These are phyloP conservation scores for Sideroxylon spinosum DNA, from an alignment of 179 eudicot species.

Conservation along the genomic window DNA sequence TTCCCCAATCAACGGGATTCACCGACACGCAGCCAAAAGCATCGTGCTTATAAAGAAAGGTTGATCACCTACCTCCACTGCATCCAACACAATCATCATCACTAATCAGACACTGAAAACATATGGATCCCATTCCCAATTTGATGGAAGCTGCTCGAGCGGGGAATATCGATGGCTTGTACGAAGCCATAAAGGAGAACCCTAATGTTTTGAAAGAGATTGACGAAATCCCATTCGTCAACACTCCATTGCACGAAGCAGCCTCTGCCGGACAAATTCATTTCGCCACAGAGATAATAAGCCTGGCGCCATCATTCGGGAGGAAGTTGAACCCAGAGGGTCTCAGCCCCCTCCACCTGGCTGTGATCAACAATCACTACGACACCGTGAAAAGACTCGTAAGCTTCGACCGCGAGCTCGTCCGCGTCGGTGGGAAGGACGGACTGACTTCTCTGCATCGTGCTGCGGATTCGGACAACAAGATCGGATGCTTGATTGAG, in stretches of 20 bases:
- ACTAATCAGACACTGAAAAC: too few relatives aligned
- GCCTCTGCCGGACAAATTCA: neutral
- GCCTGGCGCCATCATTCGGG: neutral
- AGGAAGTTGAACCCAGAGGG: too few relatives aligned
- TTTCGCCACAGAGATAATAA: neutral
- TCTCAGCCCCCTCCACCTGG: too few relatives aligned
- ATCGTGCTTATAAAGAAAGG: too few relatives aligned
- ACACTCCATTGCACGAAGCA: neutral
- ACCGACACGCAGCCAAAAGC: too few relatives aligned
- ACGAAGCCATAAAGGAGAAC: neutral
- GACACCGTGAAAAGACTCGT: neutral
- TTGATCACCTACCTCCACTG: too few relatives aligned
- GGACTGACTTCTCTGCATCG: neutral
- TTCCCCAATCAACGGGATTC: too few relatives aligned
- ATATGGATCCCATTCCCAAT: neutral
- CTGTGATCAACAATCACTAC: neutral
- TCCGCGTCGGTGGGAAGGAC: constrained; percentile 2
- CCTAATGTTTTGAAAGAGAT: neutral
- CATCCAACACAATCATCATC: too few relatives aligned
- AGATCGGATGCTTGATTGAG: neutral
- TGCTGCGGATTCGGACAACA: neutral
- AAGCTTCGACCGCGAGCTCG: neutral
- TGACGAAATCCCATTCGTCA: neutral
- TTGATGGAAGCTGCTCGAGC: neutral
- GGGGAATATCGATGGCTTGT: neutral